Evolutionary conservation across 129 eudicot genomes (phyloP), one percentile per base, ranked within the genome.

Genomic region (Artemisia tridentata): DNA sequence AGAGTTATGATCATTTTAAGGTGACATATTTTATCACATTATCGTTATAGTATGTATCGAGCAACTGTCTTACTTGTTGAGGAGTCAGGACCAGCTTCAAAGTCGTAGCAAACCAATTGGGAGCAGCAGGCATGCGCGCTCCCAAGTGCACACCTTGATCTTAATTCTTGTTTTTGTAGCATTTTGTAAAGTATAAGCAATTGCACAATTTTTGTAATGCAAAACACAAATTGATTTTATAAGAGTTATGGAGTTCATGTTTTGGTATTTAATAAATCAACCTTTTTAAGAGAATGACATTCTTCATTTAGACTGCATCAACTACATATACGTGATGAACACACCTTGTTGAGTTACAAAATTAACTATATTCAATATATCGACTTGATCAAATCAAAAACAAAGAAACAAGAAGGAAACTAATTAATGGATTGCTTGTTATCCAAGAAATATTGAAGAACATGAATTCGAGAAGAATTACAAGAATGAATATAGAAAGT

Each of bases 361-460:
- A 5, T 25, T 63, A 63, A 5, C 48, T 63, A 63, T 15, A 56
- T 54, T 65, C 31, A 65, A 41, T 46, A 67, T 31, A 63, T 13
- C 41, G 71, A 54, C 17, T 21, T 25, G 27, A 55, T 43, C 73
- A 66, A 66, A 66, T 67, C 21, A 57, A 64, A 21, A 31, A 3
- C 55, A 56, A 45, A 56, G 15, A 14, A 19, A 8, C 3, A 63
- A 61, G 31, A 61, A 29, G 7, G 13, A 25, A 14, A 63, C 16
- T 14, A 29, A 25, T 69, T 21, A 52, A 46, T 77, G 76, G 67
- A 77, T 77, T 63, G 43, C 72, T 78, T 71, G 61, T 71, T 52
- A 73, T 71, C 77, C 77, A 71, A 78, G 31, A 54, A 63, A 8
- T 63, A 13, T 31, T 68, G n/a, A 31, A 8, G 53, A 58, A 75